Evolutionary conservation across 305 asterid genomes (phyloP), one percentile per base, ranked within the genome.

Genomic region (Caryopteris hybrid): DNA sequence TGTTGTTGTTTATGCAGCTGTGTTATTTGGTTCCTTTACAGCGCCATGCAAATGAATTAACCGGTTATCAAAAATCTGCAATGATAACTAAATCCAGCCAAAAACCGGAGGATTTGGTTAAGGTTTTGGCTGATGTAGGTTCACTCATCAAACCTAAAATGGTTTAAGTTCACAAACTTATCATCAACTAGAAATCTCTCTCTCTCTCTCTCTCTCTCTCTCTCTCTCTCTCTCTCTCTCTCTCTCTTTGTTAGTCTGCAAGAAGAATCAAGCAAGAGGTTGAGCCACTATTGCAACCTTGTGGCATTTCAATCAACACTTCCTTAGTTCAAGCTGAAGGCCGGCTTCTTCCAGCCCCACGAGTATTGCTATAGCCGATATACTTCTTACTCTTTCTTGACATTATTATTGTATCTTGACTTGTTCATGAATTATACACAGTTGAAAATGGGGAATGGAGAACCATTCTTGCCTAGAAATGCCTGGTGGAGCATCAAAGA

Each of bases 371-470:
- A 6, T 70, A 25, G 2, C 2, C 31, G 31, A n/a, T n/a, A n/a
- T n/a, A n/a, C n/a, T n/a, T n/a, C 31, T 56, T 1, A 13, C n/a
- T 55, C 9, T 21, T 43, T 17, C 55, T 69, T 27, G 34, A 33
- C 41, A 17, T 36, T 14, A 20, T 60, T 36, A 17, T 36, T 16
- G 2, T 11, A 11, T 38, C 20, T 16, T 2, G 29, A 29, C 17
- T 60, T 17, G 23, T 43, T 56, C 33, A 64, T 43, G 46, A 11
- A 58, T n/a, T 48, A 31, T 53, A 13, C 61, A 23, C 82, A 88
- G 95, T 57, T 85, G 80, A 80, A 76, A 73, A 77, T 81, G 58
- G 95, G 92, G 69, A 85, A 82, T 74, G 90, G 81, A 12, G 95
- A 85, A 25, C 78, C 68, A 43, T 64, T 88, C 74, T 53, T 77